Conservation (phyloP, 805 yeast species). For the Jamesozyma spencerorum region DNA sequence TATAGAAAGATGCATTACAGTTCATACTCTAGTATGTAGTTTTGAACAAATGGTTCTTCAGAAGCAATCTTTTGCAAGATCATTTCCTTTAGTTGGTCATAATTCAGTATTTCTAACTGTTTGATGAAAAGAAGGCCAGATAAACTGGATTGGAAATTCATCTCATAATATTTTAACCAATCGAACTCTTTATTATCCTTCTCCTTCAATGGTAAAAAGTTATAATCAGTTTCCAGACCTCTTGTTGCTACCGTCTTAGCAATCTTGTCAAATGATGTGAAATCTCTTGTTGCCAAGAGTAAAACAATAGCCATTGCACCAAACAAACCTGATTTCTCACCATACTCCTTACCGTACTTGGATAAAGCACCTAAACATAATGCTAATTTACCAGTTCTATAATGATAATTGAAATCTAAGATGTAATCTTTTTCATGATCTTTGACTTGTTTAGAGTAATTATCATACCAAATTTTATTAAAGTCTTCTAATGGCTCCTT, state of each 20-base stretch:
- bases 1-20: constrained; percentile 7
- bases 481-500: constrained; percentile 38
- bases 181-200: constrained; percentile 15
- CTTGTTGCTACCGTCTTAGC: constrained; percentile 27
- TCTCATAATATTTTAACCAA: constrained; percentile 17
- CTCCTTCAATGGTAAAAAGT: constrained; percentile 16
- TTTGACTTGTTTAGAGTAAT: constrained; percentile 35
- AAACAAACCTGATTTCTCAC: constrained; percentile 13
- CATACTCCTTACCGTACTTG: constrained; percentile 15
- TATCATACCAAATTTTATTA: constrained; percentile 34
- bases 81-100: constrained; percentile 11
- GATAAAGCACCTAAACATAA: constrained; percentile 24
- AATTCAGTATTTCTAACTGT: constrained; percentile 1
- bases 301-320: constrained; percentile 24
- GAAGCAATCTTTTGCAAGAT: constrained; percentile 14
- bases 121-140: constrained; percentile 16
- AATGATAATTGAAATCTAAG: constrained; percentile 24
- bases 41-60: constrained; percentile 22
- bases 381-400: constrained; percentile 24
- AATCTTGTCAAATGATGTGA: constrained; percentile 17
- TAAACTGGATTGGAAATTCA: constrained; percentile 11
- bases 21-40: constrained; percentile 21
- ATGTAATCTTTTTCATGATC: constrained; percentile 29
- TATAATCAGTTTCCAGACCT: constrained; percentile 21
- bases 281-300: constrained; percentile 17